These are phyloP conservation scores for Nicotiana knightiana DNA, from an alignment of 257 asterid species.

Conservation along the genomic window DNA sequence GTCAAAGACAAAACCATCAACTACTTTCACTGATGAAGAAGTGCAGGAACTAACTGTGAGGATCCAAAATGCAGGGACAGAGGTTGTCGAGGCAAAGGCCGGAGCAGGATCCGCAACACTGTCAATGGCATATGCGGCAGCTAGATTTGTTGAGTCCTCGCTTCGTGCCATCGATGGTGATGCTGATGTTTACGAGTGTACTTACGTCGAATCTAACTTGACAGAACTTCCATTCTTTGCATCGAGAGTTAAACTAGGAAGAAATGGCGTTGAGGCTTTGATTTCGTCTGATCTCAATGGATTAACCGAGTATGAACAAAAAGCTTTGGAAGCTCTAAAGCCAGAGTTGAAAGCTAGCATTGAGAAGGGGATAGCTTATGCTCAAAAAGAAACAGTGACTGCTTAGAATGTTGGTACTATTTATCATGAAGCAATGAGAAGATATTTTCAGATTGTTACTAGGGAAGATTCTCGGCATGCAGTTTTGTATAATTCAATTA, in stretches of 20 bases:
- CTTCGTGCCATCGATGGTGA: constrained; percentile 21
- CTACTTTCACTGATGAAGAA: constrained; percentile 11
- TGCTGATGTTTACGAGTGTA: constrained; percentile 19
- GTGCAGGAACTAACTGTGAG: constrained; percentile 12
- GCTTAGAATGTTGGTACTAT: neutral
- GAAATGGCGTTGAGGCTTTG: constrained; percentile 17
- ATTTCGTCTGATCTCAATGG: constrained; percentile 14
- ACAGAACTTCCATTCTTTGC: constrained; percentile 25
- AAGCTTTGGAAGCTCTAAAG: constrained; percentile 16
- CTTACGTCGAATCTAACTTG: constrained; percentile 13
- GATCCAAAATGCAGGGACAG: constrained; percentile 23
- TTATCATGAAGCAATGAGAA: neutral
- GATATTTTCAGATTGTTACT: neutral
- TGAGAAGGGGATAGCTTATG: constrained; percentile 16
- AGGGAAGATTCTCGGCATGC: neutral
- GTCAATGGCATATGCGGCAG: constrained; percentile 22
- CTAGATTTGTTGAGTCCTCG: constrained; percentile 20
- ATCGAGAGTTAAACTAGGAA: constrained; percentile 18
- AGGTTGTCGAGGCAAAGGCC: constrained; percentile 8
- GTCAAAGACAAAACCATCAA: constrained; percentile 18
- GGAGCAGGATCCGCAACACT: constrained; percentile 7
- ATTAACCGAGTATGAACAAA: constrained; percentile 13
- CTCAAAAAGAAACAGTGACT: constrained; percentile 11
- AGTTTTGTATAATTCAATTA: neutral
- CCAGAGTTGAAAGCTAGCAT: constrained; percentile 17